Base-by-base conservation (phyloP, 495 filamentous ascomycete species). In the Aspergillus homomorphus region DNA sequence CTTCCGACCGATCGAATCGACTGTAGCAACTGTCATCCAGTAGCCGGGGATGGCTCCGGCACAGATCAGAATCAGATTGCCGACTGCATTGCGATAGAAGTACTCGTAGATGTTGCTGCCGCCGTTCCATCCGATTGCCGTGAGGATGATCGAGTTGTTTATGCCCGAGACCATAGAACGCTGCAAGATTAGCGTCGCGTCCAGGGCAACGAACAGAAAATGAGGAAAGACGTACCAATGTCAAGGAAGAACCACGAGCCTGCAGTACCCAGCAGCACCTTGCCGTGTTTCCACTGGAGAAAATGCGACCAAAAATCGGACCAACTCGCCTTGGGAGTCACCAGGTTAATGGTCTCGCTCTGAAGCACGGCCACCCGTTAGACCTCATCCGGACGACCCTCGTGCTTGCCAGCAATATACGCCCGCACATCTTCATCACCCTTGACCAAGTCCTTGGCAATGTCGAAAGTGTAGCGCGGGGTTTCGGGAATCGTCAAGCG, bases 401-500 rank as follows among this genome's bases (percentile, higher is more conserved):
- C 82, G 14, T 54, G 45, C 61, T 80, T 73, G 54, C 84, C 84
- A 16, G 69, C 70, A 12, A 87, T 79, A 66, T 88, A 89, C 14
- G 83, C 83, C 61, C 83, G 77, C 57, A 86, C 82, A 62, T 91
- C 88, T 21, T 80, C 80, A 59, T 77, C 77, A 41, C 80, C 89
- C 73, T 90, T 83, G 66, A 87, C 78, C 38, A 89, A 80, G 64
- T 95, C 89, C 30, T 80, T 82, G 42, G 80, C 78, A 10, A 95
- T 84, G 66, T 94, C 90, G 62, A 95, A 93, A 33, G 90, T 96
- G 70, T 90, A 91, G 30, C 89, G 85, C 41, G 80, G 88, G 61
- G 91, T 84, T 71, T 92, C 89, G 21, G 92, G 91, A 62, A 96
- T 96, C 23, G 91, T 95, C 4, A 96, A 80, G 46, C 91, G 90